Evolutionary conservation across 1,284 basidiomycete genomes (phyloP).

Genomic region (Xerocomus minutiporus): DNA sequence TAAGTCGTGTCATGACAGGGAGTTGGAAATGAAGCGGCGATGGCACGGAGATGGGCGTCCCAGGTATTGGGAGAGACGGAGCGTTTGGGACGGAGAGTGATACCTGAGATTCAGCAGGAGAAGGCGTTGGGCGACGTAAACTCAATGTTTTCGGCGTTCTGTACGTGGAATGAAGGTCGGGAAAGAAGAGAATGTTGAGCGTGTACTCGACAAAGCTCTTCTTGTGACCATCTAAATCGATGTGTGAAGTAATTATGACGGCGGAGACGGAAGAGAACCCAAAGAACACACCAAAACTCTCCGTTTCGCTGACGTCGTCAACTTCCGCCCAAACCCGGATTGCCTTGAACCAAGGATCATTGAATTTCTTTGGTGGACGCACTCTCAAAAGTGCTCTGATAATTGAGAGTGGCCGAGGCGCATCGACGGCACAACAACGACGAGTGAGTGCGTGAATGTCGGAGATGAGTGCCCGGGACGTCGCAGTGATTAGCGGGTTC

Average conservation of each 20-base stretch:
- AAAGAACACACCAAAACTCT: conserved; percentile 63
- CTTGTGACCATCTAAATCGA: conserved; percentile 57
- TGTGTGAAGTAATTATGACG: neutral
- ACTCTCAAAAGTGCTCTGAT: conserved; percentile 52
- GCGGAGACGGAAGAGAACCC: neutral
- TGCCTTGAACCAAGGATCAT: conserved; percentile 48
- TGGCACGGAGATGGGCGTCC: conserved; percentile 51
- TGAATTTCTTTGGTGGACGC: conserved; percentile 31
- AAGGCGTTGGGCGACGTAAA: conserved; percentile 36
- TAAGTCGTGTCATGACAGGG: conserved; percentile 61
- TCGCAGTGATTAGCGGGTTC: conserved; percentile 69
- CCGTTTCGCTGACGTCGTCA: conserved; percentile 66
- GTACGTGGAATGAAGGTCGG: conserved; percentile 37
- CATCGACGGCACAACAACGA: conserved; percentile 53
- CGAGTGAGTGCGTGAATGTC: conserved; percentile 61
- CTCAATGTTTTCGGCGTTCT: conserved; percentile 20
- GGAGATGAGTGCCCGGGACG: conserved; percentile 61
- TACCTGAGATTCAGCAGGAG: conserved; percentile 28
- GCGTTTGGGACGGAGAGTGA: conserved; percentile 27
- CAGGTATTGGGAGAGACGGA: conserved; percentile 48
- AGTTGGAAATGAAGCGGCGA: conserved; percentile 69
- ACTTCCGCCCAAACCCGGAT: conserved; percentile 68
- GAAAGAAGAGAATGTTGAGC: conserved; percentile 52
- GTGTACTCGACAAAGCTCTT: conserved; percentile 69
- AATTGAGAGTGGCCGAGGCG: conserved; percentile 60